phyloP scores from a whole-genome alignment of 1,284 basidiomycete genomes.

The Kwoniella shivajii region DNA sequence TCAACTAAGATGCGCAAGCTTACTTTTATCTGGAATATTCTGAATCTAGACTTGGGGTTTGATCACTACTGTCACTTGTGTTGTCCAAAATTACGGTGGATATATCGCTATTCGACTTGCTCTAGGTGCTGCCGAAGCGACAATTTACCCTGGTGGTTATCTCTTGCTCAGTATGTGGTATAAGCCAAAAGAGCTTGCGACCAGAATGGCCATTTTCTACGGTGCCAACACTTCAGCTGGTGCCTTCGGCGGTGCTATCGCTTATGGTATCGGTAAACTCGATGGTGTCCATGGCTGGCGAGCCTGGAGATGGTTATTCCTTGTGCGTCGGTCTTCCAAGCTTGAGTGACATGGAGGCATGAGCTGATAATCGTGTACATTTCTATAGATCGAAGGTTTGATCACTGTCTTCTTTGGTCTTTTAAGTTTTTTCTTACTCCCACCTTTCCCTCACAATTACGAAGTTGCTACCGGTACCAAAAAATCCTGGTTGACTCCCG shows the following conservation, averaged over 20 bases:
- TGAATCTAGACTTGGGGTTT: not conserved
- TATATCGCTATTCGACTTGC: not conserved
- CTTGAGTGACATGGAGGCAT: too few relatives aligned
- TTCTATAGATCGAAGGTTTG: not conserved
- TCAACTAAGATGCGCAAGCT: too few relatives aligned
- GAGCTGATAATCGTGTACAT: not conserved
- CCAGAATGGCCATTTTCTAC: conserved; percentile 44
- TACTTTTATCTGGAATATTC: too few relatives aligned
- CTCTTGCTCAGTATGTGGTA: not conserved
- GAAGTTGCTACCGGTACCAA: not conserved
- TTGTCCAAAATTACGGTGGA: not conserved
- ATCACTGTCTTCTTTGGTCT: not conserved
- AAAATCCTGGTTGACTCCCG: not conserved
- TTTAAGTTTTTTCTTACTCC: not conserved
- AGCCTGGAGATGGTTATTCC: conserved; percentile 34
- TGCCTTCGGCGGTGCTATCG: conserved; percentile 53
- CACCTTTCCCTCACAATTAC: not conserved
- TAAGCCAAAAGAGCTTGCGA: not conserved
- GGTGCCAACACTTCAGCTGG: conserved; percentile 50
- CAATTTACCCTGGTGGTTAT: not conserved
- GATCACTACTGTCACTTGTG: not conserved
- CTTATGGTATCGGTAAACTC: conserved; percentile 52
- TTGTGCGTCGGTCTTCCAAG: not conserved
- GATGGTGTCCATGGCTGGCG: conserved; percentile 45
- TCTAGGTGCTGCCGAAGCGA: not conserved